Base-by-base conservation (phyloP, 2,329 filamentous ascomycete species). In the Penicillium sp. region DNA sequence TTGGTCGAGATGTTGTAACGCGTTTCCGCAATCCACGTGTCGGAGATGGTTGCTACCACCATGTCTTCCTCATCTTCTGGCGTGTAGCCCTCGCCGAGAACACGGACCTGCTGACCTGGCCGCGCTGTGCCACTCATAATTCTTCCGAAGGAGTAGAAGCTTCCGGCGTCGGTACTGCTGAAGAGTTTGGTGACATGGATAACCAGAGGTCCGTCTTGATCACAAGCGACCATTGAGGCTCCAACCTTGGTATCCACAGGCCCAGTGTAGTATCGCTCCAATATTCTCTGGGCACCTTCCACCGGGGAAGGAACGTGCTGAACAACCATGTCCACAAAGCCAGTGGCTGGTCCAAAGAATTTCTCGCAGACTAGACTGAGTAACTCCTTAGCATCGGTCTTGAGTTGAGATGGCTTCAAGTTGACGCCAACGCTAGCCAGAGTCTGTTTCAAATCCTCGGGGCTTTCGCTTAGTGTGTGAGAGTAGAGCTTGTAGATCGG, bases 51-150 rank as follows among this genome's bases (percentile, higher is more conserved):
- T 29, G 91, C 91, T 69, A 87, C 82, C 0, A 89, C 90, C 91
- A 97, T 97, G 70, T 99, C 94, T 81, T 99, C 94, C 71, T 97
- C 93, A 64, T 99, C 94, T 65, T 99, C 94, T 15, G 96, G 85
- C 5, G 93, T 97, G 76, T 97, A 99, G 6, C 90, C 90, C 73
- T 99, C 94, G 49, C 94, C 94, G 1, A 99, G 85, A 13, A 99
- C 93, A 41, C 94, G 88, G 17, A 99, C 91, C 65, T 91, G 86
- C 69, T 89, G 84, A 19, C 90, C 90, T 21, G 92, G 89, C 33
- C 86, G 87, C 25, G 90, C 94, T 31, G 91, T 94, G 56, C 94
- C 94, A 69, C 93, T 97, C 82, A 97, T 84, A 2, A 99, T 91
- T 62, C 93, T 86, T 13, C 94, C 94, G 66, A 97, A 90, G 0